Evolutionary conservation across 805 yeast genomes (phyloP).

Genomic region (Ogataea nitratoaversa): DNA sequence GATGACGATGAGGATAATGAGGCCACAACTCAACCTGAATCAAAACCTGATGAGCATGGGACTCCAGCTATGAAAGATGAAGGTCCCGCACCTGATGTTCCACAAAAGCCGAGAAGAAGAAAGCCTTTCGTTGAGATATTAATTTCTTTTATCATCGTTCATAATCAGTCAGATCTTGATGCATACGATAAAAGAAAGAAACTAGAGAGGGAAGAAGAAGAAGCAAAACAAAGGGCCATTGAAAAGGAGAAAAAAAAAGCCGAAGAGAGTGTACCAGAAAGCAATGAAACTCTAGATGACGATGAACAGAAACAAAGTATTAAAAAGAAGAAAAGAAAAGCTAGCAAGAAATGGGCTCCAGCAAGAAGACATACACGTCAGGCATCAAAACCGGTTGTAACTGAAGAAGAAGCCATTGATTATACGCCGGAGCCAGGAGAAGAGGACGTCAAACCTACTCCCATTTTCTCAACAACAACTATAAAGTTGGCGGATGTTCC

Average conservation of each 20-base stretch:
- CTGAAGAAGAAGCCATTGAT: slow-evolving; percentile 19
- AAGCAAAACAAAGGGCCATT: slow-evolving; percentile 29
- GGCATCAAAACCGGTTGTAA: slow-evolving; percentile 5
- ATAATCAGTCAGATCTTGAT: slow-evolving; percentile 46
- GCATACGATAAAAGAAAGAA: slow-evolving; percentile 36
- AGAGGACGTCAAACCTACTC: slow-evolving; percentile 41
- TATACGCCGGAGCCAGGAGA: slow-evolving; percentile 26
- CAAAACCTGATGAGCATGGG: too few relatives aligned
- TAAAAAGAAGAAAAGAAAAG: slow-evolving; percentile 23
- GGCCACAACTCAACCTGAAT: neutral
- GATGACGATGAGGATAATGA: slow-evolving; percentile 29
- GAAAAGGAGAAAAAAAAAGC: slow-evolving; percentile 22
- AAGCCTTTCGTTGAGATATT: slow-evolving; percentile 36
- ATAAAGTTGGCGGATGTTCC: slow-evolving; percentile 66
- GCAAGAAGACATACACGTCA: slow-evolving; percentile 26
- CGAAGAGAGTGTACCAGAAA: slow-evolving; percentile 17
- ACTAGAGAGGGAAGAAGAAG: slow-evolving; percentile 20
- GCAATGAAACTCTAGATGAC: slow-evolving; percentile 23
- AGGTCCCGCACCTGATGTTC: neutral
- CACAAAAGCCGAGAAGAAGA: slow-evolving; percentile 13
- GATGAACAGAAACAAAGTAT: slow-evolving; percentile 25
- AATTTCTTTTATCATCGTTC: slow-evolving; percentile 46
- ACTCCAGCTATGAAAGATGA: slow-evolving; percentile 12
- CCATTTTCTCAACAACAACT: slow-evolving; percentile 58
- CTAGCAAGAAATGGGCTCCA: slow-evolving; percentile 27